Evolutionary conservation across 73 alveolate genomes (phyloP), one percentile per base, ranked within the genome.

Genomic region (Tetrahymena elliotti): DNA sequence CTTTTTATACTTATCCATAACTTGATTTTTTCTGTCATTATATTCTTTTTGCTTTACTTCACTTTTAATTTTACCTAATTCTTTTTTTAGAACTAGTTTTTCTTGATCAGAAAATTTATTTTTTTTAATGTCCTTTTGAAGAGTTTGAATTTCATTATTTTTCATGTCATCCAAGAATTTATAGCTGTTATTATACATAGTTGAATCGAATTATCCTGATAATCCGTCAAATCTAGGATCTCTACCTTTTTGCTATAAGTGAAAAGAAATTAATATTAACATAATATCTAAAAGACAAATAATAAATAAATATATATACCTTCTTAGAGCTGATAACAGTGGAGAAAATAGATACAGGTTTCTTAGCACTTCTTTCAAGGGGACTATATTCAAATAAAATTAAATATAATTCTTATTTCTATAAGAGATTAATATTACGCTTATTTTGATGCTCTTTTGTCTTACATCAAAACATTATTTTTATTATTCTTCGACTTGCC

Each of bases 251-350:
- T 68, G 88, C 88, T 68, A 68, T 24, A 68, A 68, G 88, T 68
- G 88, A 31, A 24, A 27, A 27, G 11, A 68, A 68, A 68, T 68
- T 68, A 68, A 68, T 68, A 68, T 68, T 68, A 16, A 68, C 11
- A 22, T 18, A 68, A n/a, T 68, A 12, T 10, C 24, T 47, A 4
- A 13, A 47, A 47, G 82, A 47, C 31, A 68, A 31, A 68, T 68
- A 68, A 47, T 8, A 68, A 31, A 68, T 68, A 68, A 68, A 68
- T 68, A 15, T 53, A 24, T 3, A 68, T 24, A 68, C 88, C 36
- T 68, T 68, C n/a, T 68, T 68, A n/a, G 88, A 68, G 88, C 88
- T 68, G 88, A 68, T 68, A 68, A 68, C 88, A 68, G 88, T 68
- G 16, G 34, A 68, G 88, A 68, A 68, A 27, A 68, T 31, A 22